Conservation (phyloP, 2,329 filamentous ascomycete species). For the Trichoderma sp. region DNA sequence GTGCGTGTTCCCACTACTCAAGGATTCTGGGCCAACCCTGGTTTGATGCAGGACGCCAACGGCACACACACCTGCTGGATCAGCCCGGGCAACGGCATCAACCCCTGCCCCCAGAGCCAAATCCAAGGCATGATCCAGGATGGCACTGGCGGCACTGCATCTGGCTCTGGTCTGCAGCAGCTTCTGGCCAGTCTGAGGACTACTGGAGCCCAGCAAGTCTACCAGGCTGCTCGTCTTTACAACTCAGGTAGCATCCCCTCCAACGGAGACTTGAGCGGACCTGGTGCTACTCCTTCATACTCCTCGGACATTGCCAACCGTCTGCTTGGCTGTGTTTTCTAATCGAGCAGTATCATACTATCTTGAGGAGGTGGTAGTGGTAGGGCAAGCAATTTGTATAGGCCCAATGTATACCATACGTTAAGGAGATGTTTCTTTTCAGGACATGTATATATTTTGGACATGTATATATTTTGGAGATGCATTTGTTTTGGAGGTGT, state of each 20-base stretch:
- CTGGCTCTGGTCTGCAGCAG: conserved; percentile 40
- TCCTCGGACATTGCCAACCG: conserved; percentile 25
- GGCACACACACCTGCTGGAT: conserved; percentile 35
- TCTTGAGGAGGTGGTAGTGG: not conserved
- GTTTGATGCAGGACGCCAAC: conserved; percentile 40
- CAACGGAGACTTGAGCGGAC: conserved; percentile 22
- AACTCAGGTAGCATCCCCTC: conserved; percentile 25
- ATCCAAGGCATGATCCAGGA: conserved; percentile 39
- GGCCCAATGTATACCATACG: too few species aligned
- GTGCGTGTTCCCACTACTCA: conserved; percentile 41
- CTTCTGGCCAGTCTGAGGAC: not conserved
- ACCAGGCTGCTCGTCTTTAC: conserved; percentile 24
- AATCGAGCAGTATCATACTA: not conserved
- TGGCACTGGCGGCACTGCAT: conserved; percentile 41
- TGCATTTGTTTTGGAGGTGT: not conserved
- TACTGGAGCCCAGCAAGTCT: conserved; percentile 12
- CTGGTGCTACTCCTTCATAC: conserved; percentile 23
- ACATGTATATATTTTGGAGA: not conserved
- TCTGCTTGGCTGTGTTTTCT: conserved; percentile 21
- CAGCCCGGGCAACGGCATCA: conserved; percentile 27
- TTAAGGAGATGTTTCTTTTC: not conserved
- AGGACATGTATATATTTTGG: not conserved
- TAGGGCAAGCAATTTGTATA: too few species aligned
- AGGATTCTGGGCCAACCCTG: conserved; percentile 42
- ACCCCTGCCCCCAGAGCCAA: conserved; percentile 28